Percentiles rank a stretch among this genome's conserved stretches.
phyloP scores from a whole-genome alignment of 2,329 filamentous ascomycete species.

The Lachnellula suecica region DNA sequence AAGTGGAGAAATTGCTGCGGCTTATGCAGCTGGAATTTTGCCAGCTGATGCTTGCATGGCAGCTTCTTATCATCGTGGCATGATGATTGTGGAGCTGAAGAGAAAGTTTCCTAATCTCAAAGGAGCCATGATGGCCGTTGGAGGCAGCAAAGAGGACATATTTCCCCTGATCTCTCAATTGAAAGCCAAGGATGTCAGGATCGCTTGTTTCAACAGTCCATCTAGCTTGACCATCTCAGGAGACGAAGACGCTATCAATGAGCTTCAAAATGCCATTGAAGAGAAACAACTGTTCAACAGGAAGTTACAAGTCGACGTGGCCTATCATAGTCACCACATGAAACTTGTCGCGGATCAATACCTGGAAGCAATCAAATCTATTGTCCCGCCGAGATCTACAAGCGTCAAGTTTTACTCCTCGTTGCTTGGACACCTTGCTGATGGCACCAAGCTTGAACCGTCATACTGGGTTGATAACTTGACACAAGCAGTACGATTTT shows the following conservation, averaged over 20 bases:
- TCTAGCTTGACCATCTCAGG: slow-evolving; percentile 30
- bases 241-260: slow-evolving; percentile 15
- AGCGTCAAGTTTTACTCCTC: slow-evolving; percentile 22
- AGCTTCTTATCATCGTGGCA: slow-evolving; percentile 43
- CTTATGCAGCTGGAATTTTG: slow-evolving; percentile 40
- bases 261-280: slow-evolving; percentile 19
- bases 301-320: slow-evolving; percentile 26
- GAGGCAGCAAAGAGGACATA: slow-evolving; percentile 13
- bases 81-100: slow-evolving; percentile 14
- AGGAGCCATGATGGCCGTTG: slow-evolving; percentile 19
- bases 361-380: slow-evolving; percentile 4
- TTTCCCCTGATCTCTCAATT: slow-evolving; percentile 6
- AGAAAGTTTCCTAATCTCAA: slow-evolving; percentile 9
- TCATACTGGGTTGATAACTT: slow-evolving; percentile 48
- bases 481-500: slow-evolving; percentile 43
- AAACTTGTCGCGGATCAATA: slow-evolving; percentile 20
- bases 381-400: slow-evolving; percentile 7
- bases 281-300: slow-evolving; percentile 12
- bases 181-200: not conserved
- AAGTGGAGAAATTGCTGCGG: slow-evolving; percentile 48
- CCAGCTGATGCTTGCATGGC: slow-evolving; percentile 36
- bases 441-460: slow-evolving; percentile 29
- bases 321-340: slow-evolving; percentile 33
- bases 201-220: slow-evolving; percentile 33
- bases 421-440: slow-evolving; percentile 18